phyloP scores from a whole-genome alignment of 257 asterid species.

The Solanum gracilifrons region DNA sequence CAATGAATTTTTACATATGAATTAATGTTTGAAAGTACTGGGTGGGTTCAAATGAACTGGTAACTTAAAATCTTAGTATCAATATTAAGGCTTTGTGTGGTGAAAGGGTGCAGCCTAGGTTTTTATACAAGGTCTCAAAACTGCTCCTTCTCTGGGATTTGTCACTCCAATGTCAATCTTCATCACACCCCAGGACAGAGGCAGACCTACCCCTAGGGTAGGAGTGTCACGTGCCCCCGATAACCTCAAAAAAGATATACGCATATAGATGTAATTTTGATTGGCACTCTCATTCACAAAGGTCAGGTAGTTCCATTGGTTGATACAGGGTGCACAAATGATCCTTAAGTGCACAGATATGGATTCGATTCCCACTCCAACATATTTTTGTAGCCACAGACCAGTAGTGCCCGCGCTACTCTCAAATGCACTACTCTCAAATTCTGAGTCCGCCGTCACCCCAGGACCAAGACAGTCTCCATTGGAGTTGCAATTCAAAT shows the following conservation, averaged over 20 bases:
- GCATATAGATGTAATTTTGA: background rate
- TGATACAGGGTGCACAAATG: background rate
- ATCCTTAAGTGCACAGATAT: background rate
- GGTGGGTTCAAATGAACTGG: background rate
- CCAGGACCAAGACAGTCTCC: constrained; percentile 26
- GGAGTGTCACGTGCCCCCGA: background rate
- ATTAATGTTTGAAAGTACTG: background rate
- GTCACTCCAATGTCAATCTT: constrained; percentile 54
- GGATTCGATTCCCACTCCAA: background rate
- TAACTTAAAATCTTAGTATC: constrained; percentile 3
- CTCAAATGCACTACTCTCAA: background rate
- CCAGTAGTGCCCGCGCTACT: background rate
- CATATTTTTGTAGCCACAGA: background rate
- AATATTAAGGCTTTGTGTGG: constrained; percentile 68
- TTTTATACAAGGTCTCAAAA: constrained; percentile 41
- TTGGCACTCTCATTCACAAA: background rate
- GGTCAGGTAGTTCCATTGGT: background rate
- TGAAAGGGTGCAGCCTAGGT: constrained; percentile 46
- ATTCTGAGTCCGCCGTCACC: background rate
- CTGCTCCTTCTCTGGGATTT: constrained; percentile 58
- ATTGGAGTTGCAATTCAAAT: constrained; percentile 71
- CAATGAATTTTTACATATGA: background rate
- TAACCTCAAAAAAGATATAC: background rate
- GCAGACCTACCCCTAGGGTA: background rate
- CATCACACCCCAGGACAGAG: constrained; percentile 10